Conservation (phyloP, 2,329 filamentous ascomycete species). For the Westerdykella ornata region DNA sequence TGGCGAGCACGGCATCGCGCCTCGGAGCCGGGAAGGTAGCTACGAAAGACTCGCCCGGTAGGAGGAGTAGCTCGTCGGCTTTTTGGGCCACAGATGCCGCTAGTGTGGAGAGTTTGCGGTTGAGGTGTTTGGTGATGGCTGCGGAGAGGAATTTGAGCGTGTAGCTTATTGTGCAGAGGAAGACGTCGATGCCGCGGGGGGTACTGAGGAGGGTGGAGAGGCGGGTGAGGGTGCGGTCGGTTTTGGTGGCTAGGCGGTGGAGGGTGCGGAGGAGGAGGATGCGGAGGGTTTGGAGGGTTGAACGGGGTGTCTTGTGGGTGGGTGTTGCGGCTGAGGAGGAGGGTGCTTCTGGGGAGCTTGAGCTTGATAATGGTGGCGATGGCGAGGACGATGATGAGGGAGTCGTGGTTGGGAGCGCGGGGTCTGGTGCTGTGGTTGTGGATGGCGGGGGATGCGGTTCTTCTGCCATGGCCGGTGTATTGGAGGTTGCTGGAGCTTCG, state of each 20-base stretch:
- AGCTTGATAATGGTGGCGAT: constrained; percentile 6
- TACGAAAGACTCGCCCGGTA: constrained; percentile 39
- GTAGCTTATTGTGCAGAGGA: constrained; percentile 41
- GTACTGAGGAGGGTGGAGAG: constrained; percentile 37
- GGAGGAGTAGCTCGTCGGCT: constrained; percentile 35
- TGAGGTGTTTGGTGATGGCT: constrained; percentile 35
- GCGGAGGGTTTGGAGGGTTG: constrained; percentile 1
- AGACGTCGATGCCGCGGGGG: constrained; percentile 36
- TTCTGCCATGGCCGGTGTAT: neutral
- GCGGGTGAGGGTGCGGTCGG: constrained; percentile 30
- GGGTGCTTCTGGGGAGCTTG: constrained; percentile 1
- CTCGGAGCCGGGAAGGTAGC: constrained; percentile 33
- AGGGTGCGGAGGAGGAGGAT: constrained; percentile 9
- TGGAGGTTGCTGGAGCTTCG: too few relatives aligned
- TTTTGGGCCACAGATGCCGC: constrained; percentile 35
- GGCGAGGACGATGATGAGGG: constrained; percentile 8
- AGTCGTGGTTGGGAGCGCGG: neutral
- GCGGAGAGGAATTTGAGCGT: constrained; percentile 39
- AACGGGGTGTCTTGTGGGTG: constrained; percentile 12
- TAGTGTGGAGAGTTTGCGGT: constrained; percentile 28
- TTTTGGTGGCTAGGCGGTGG: constrained; percentile 16
- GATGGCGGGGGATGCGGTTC: neutral
- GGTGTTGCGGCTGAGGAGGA: constrained; percentile 7
- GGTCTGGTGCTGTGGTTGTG: neutral
- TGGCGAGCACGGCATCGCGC: constrained; percentile 27